Base-by-base conservation (phyloP, 805 yeast species). In the Saturnispora hagleri region DNA sequence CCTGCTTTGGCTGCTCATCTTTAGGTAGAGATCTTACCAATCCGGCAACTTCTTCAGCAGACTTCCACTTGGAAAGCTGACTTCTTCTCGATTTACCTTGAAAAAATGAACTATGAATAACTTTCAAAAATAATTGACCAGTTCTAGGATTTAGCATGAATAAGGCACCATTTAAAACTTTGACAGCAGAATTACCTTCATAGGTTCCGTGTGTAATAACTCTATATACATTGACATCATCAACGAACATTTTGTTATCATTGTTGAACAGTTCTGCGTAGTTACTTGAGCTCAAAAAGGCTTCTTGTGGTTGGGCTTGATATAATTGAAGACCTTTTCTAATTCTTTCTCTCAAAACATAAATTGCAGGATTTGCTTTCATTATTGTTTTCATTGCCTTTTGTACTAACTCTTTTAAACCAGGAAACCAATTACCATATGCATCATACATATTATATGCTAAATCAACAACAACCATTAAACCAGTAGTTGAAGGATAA, bases 341-440 rank as follows among this genome's bases (percentile, higher is more conserved):
- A 34, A 93, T 84, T 60, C 99, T 81, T 69, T 93, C 99, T 46
- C 99, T 76, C 46, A 93, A 73, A 28, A 91, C 97, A 64, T 82
- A 86, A 41, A 93, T 67, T 0, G 98, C 95, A 0, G 99, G 97
- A 61, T 91, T 93, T 1, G 93, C 85, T 62, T 88, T 89, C 96
- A 90, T 86, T 45, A 93, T 86, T 36, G 93, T 91, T 56, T 81
- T 77, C 96, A 93, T 83, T 13, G 97, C 95, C 61, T 84, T 88
- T 62, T 87, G 95, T 72, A 93, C 73, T 61, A 93, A 72, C 3
- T 89, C 89, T 66, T 93, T 93, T 68, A 91, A 70, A 1, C 98
- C 98, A 2, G 95, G 91, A 70, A 93, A 86, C 99, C 99, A 93
- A 61, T 88, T 89, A 33, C 99, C 99, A 67, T 89, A 93, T 0